A percentile compares a stretch with the other conserved stretches of the same genome.
Evolutionary conservation across 352 stramenopile genomes (phyloP).

Genomic region (Paralagenidium karlingii): DNA sequence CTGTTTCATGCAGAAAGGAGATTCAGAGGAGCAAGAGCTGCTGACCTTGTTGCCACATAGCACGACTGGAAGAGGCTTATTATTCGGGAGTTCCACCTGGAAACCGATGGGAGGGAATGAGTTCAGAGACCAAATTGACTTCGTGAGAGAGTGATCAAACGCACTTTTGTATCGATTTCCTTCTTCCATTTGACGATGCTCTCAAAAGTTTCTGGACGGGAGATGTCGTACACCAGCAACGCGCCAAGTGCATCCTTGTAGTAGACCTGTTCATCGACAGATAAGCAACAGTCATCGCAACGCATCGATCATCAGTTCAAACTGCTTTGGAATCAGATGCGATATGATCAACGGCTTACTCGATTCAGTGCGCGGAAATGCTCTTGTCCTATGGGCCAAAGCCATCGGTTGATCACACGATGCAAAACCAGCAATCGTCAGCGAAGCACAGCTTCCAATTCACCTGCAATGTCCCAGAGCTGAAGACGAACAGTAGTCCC

Average conservation of each 20-base stretch:
- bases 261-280: constrained; percentile 75
- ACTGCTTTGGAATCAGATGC: not conserved
- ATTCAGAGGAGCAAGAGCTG: no score
- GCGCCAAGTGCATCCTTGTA: constrained; percentile 89
- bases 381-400: constrained; percentile 52
- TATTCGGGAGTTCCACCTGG: constrained; percentile 80
- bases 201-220: constrained; percentile 84
- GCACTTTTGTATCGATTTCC: constrained; percentile 87
- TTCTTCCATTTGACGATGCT: constrained; percentile 85
- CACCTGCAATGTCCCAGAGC: constrained; percentile 88
- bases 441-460: not conserved
- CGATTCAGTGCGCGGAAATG: constrained; percentile 89
- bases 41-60: constrained; percentile 88
- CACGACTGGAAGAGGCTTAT: constrained; percentile 84
- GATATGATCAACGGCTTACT: constrained; percentile 11
- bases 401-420: not conserved
- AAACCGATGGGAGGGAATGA: not conserved
- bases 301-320: no score
- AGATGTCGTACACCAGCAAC: constrained; percentile 89
- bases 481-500: constrained; percentile 85
- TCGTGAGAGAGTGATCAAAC: not conserved
- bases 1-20: not conserved
- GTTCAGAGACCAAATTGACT: not conserved
- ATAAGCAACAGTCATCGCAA: no score
- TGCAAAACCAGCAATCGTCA: not conserved